Evolutionary conservation across 2,329 filamentous ascomycete genomes (phyloP).

Genomic region (Penicillium rolfsii): DNA sequence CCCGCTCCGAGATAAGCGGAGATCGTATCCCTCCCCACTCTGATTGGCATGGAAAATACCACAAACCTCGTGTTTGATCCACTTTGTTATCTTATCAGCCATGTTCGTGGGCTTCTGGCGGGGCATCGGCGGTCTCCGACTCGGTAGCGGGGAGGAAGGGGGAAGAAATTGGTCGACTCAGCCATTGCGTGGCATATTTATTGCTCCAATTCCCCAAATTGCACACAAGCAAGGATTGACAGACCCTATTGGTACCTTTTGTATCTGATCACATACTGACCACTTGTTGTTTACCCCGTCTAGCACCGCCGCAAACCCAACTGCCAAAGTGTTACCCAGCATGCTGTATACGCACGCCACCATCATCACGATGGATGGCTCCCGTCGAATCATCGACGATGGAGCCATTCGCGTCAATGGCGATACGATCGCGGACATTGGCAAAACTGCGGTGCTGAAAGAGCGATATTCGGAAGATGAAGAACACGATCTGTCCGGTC

Average conservation of each 20-base stretch:
- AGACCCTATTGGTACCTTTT: neutral
- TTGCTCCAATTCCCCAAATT: neutral
- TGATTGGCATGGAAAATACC: neutral
- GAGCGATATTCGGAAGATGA: constrained; percentile 37
- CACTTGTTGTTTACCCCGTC: neutral
- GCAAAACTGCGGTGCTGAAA: constrained; percentile 43
- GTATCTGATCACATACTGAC: neutral
- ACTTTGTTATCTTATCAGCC: neutral
- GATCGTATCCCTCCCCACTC: too few relatives aligned
- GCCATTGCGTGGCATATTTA: neutral
- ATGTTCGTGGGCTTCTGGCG: constrained; percentile 1
- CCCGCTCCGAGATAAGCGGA: too few relatives aligned
- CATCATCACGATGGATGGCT: constrained; percentile 56
- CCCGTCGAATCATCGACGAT: constrained; percentile 51
- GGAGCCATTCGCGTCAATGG: constrained; percentile 51
- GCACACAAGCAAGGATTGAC: neutral
- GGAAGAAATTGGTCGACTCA: neutral
- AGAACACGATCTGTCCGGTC: constrained; percentile 43
- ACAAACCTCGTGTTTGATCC: neutral
- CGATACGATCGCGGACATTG: constrained; percentile 49
- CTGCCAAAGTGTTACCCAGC: neutral
- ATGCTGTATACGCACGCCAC: constrained; percentile 56
- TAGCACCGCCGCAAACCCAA: constrained; percentile 8
- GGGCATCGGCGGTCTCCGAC: constrained; percentile 14
- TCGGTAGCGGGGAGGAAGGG: neutral